Evolutionary conservation across 2,329 filamentous ascomycete species (phyloP), one percentile per base, ranked within the genome.

Genomic region (Truncatella angustata): DNA sequence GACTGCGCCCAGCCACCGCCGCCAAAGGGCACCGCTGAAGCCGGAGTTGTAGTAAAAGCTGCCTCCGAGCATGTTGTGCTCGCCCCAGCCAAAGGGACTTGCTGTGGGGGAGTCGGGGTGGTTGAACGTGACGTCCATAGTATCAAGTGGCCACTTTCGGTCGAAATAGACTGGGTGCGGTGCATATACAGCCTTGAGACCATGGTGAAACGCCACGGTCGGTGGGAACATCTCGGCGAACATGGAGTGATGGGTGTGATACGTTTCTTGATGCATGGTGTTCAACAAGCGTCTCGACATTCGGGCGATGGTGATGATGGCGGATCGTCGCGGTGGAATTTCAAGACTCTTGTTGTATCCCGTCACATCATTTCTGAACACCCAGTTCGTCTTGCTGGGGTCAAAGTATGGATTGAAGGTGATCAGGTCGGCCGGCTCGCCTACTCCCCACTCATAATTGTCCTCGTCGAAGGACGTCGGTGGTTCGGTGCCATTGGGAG

Each of bases 141-240:
- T 84, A 21, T 75, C 73, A 1, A 74, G 70, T 0, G 64, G 62
- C 85, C 86, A 88, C 55, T 75, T 71, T 35, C 84, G 78, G 62
- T 87, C 84, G 23, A 84, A 76, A 66, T 84, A 88, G 54, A 87
- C 79, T 1, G 85, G 81, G 57, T 88, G 86, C 1, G 86, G 86
- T 0, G 79, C 83, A 59, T 79, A 81, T 1, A 84, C 80, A 23
- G 81, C 81, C 63, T 85, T 85, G 51, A 82, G 71, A 4, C 81
- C 81, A 61, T 85, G 81, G 55, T 84, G 81, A 2, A 85, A 66
- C 0, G 81, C 78, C 57, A 73, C 71, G 3, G 71, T 75, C 0
- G 78, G 75, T 3, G 80, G 79, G 70, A 77, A 84, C 82, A 86
- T 85, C 60, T 86, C 82, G 3, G 75, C 77, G 58, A 80, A 85